Evolutionary conservation across 768 basidiomycete genomes (phyloP).

Genomic region (Kwoniella europaea): DNA sequence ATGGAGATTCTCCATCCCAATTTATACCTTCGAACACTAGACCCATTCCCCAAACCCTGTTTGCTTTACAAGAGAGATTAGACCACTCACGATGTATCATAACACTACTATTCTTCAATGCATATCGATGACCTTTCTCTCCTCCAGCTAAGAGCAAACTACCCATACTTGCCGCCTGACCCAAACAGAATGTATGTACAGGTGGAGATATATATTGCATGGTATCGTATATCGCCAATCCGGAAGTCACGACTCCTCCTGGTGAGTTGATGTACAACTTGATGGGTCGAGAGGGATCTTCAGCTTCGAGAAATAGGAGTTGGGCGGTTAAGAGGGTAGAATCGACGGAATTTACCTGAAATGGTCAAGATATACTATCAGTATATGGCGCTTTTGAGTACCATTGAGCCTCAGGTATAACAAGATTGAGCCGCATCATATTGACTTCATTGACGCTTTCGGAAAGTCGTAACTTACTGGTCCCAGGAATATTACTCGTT

Average conservation of each 20-base stretch:
- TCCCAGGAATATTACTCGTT: constrained; percentile 94
- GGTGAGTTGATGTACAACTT: constrained; percentile 97
- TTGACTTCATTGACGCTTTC: too few species aligned
- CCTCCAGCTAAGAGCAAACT: constrained; percentile 89
- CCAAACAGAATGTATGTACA: constrained; percentile 95
- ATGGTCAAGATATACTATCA: background rate
- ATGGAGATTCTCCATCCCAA: background rate
- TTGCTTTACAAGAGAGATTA: background rate
- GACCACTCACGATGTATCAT: constrained; percentile 90
- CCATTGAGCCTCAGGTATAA: too few species aligned
- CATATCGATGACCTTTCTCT: constrained; percentile 86
- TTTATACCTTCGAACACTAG: background rate
- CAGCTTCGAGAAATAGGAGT: constrained; percentile 92
- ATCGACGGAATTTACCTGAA: constrained; percentile 84
- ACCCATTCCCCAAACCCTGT: too few species aligned
- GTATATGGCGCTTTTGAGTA: background rate
- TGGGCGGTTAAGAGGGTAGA: constrained; percentile 89
- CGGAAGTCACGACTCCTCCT: constrained; percentile 93
- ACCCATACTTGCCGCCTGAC: constrained; percentile 95
- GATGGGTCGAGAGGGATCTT: constrained; percentile 90
- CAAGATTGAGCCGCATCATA: too few species aligned
- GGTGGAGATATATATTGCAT: constrained; percentile 93
- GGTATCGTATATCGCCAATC: constrained; percentile 96
- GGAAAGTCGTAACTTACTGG: constrained; percentile 66
- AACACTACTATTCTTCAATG: constrained; percentile 89